Percentiles rank a stretch among this genome's conserved stretches.
These are phyloP conservation scores for Raffaelea ambrosiae DNA, from an alignment of 2,329 filamentous ascomycete species.

Conservation along the genomic window DNA sequence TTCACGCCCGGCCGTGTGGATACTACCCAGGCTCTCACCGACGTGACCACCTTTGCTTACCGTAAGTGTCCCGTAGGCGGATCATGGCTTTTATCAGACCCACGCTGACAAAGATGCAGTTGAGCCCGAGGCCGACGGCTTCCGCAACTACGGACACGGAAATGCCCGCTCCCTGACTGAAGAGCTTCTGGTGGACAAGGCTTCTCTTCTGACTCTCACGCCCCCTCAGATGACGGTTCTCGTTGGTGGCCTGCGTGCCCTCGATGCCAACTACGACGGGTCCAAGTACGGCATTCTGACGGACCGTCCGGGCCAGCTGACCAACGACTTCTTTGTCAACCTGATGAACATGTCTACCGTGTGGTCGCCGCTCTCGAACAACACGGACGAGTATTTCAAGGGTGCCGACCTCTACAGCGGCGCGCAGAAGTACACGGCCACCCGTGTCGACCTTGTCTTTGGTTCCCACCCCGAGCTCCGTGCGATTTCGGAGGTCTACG, in stretches of 20 bases:
- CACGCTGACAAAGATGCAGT: too few species aligned
- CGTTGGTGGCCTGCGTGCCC: slow-evolving; percentile 61
- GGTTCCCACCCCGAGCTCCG: slow-evolving; percentile 65
- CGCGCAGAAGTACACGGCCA: slow-evolving; percentile 58
- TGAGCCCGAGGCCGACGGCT: slow-evolving; percentile 63
- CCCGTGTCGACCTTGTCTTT: slow-evolving; percentile 60
- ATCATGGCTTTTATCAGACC: too few species aligned
- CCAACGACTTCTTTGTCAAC: slow-evolving; percentile 78
- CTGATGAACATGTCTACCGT: slow-evolving; percentile 57
- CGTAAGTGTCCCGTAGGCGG: slow-evolving; percentile 18
- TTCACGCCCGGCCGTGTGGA: slow-evolving; percentile 68
- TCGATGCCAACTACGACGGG: slow-evolving; percentile 64
- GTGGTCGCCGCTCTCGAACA: slow-evolving; percentile 47
- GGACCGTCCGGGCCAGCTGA: slow-evolving; percentile 56
- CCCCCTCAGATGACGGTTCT: slow-evolving; percentile 64
- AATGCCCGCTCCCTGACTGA: slow-evolving; percentile 55
- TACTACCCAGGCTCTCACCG: slow-evolving; percentile 64
- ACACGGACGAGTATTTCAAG: slow-evolving; percentile 33
- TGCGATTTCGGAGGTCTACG: slow-evolving; percentile 63
- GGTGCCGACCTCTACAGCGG: slow-evolving; percentile 62
- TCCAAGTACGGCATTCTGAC: slow-evolving; percentile 62
- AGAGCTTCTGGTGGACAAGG: slow-evolving; percentile 63
- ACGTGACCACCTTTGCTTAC: slow-evolving; percentile 52
- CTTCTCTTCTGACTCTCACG: slow-evolving; percentile 60
- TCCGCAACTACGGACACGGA: slow-evolving; percentile 68